A percentile compares a stretch with the other conserved stretches of the same genome.
Evolutionary conservation across 208 protist genomes (phyloP).

Genomic region (Wallacemonas sp.): DNA sequence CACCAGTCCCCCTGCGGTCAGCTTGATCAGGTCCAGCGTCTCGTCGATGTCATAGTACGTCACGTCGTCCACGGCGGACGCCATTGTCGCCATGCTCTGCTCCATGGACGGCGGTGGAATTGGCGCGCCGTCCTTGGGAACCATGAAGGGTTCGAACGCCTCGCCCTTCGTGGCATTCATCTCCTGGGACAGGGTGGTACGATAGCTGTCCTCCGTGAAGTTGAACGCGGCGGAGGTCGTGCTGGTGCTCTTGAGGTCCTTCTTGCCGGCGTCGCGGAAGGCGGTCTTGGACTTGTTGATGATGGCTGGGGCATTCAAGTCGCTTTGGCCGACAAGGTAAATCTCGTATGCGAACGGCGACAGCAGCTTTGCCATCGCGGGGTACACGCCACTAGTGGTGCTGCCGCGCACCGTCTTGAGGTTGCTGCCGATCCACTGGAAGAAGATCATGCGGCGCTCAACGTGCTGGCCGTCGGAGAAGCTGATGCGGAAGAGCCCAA

Average conservation of each 20-base stretch:
- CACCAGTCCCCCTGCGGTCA: constrained; percentile 57
- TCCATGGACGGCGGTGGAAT: constrained; percentile 25
- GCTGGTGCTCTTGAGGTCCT: not conserved
- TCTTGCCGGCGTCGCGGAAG: constrained; percentile 29
- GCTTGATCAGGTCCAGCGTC: constrained; percentile 62
- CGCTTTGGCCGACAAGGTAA: constrained; percentile 64
- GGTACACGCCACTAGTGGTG: constrained; percentile 38
- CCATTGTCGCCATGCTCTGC: constrained; percentile 25
- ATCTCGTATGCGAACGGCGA: constrained; percentile 73
- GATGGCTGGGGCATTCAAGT: constrained; percentile 66
- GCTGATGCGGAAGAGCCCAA: constrained; percentile 79
- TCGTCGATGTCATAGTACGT: constrained; percentile 52
- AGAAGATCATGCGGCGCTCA: constrained; percentile 67
- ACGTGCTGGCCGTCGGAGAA: constrained; percentile 45
- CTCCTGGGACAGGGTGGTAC: constrained; percentile 34
- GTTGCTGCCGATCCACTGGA: constrained; percentile 85
- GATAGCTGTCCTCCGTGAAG: constrained; percentile 68
- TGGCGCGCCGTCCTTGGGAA: constrained; percentile 15
- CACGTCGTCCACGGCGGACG: constrained; percentile 3
- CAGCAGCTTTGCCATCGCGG: constrained; percentile 62
- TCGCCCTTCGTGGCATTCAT: constrained; percentile 16
- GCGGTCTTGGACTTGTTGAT: constrained; percentile 74
- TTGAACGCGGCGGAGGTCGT: constrained; percentile 8
- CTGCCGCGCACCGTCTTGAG: constrained; percentile 43
- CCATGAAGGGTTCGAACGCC: constrained; percentile 30